Base-by-base conservation (phyloP, 805 yeast species). In the Tetrapisispora nanseiensis region DNA sequence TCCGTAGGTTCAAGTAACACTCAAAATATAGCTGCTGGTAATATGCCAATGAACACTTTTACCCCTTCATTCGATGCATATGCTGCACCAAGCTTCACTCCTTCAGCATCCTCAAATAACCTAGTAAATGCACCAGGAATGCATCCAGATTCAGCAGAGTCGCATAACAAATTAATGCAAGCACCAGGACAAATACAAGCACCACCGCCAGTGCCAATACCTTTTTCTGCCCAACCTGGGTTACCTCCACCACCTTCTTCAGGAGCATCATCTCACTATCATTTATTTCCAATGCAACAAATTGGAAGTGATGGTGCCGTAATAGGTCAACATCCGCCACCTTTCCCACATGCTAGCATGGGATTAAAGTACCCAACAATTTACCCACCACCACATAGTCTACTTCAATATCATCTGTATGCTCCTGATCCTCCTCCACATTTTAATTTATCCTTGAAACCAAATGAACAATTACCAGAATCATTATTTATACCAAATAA, bases 401-500 rank as follows among this genome's bases (percentile, higher is more conserved):
- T 61, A 50, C 66, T 85, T 34, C 86, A 86, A 54, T 84, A 85
- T 58, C 95, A 89, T 62, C 64, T 86, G 31, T 89, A 90, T 63
- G 92, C 96, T 0, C 97, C 97, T 2, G 73, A 77, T 24, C 90
- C 96, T 9, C 86, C 89, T 3, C 89, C 87, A 8, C 79, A 81
- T 55, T 60, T 80, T 37, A 69, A 71, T 32, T 61, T 74, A 9
- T 78, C 80, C 12, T 65, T 83, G 47, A 71, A 73, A 38, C 76
- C 85, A 1, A 78, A 87, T 57, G 89, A 87, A 62, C 73, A 86
- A 33, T 77, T 76, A 26, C 75, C 80, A 3, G 75, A 75, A 42
- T 74, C 72, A 44, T 69, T 92, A 54, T 89, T 89, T 57, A 73
- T 90, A 10, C 77, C 87, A 9, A 75, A 75, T 51, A 72, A 81